phyloP scores from a whole-genome alignment of 495 filamentous ascomycete species.

The Penicillium angulare region DNA sequence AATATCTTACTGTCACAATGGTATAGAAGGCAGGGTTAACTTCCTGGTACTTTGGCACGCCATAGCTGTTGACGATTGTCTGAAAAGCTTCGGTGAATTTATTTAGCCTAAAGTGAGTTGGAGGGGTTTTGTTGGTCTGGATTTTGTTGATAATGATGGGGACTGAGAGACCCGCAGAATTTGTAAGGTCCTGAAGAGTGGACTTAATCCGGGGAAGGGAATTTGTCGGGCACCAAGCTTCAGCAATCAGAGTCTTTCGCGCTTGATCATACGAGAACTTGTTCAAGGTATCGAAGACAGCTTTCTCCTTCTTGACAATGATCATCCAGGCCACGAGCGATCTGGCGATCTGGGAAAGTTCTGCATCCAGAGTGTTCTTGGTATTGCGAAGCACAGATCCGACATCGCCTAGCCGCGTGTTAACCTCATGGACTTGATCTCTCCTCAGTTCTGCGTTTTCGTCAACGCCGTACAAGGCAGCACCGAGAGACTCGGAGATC shows the following conservation, averaged over 20 bases:
- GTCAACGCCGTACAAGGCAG: conserved; percentile 92
- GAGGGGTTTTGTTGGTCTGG: conserved; percentile 91
- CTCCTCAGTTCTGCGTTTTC: conserved; percentile 91
- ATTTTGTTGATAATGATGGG: conserved; percentile 98
- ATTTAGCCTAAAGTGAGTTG: conserved; percentile 94
- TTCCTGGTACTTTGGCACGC: conserved; percentile 93
- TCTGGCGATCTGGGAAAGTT: conserved; percentile 87
- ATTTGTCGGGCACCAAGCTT: conserved; percentile 95
- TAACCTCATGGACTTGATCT: conserved; percentile 96
- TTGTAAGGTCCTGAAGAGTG: conserved; percentile 95
- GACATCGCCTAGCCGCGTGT: conserved; percentile 85
- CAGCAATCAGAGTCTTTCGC: conserved; percentile 92
- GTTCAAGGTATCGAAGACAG: conserved; percentile 95
- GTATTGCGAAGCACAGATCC: conserved; percentile 90
- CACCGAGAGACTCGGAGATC: conserved; percentile 95
- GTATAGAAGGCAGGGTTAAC: conserved; percentile 95
- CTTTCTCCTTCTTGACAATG: conserved; percentile 96
- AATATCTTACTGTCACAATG: conserved; percentile 62
- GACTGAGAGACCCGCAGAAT: conserved; percentile 88
- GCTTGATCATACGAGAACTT: conserved; percentile 94
- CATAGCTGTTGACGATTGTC: conserved; percentile 98
- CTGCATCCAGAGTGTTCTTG: conserved; percentile 90
- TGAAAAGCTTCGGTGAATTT: conserved; percentile 98
- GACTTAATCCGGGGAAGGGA: conserved; percentile 87
- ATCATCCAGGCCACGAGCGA: conserved; percentile 95